A percentile compares a stretch with the other conserved stretches of the same genome.
These are phyloP conservation scores for Diaporthe citri DNA, from an alignment of 2,329 filamentous ascomycete species.

Conservation along the genomic window DNA sequence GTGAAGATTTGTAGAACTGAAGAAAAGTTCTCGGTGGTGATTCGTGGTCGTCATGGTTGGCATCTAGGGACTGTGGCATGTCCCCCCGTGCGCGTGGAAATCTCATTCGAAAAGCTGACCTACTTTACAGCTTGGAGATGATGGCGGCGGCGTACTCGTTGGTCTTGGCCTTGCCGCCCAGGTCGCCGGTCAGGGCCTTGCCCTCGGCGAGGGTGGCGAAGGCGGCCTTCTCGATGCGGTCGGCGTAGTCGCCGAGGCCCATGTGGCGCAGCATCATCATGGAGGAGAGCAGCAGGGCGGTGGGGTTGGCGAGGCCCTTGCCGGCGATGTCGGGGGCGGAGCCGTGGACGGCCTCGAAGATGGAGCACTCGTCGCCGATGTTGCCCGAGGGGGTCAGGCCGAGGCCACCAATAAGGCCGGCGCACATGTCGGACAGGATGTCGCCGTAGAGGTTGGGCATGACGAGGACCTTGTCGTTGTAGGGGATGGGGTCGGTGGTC, in stretches of 20 bases:
- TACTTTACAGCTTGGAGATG: conserved; percentile 77
- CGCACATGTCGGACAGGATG: conserved; percentile 99
- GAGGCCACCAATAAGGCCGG: conserved; percentile 96
- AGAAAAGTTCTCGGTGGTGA: not conserved
- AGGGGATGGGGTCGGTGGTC: conserved; percentile 93
- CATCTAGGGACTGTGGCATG: not conserved
- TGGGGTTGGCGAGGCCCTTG: conserved; percentile 96
- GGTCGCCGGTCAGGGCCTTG: conserved; percentile 94
- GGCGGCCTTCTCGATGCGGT: conserved; percentile 92
- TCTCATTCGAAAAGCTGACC: too few species aligned
- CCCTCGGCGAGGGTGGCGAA: conserved; percentile 96
- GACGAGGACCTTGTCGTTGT: conserved; percentile 99
- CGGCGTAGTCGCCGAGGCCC: conserved; percentile 86
- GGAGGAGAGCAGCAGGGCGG: conserved; percentile 91
- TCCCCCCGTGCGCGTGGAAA: not conserved
- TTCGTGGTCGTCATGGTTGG: conserved; percentile 6
- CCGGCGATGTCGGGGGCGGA: conserved; percentile 97
- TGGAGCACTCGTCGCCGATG: conserved; percentile 99
- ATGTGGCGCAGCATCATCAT: conserved; percentile 99
- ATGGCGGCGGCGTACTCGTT: conserved; percentile 94
- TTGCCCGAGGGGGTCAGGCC: conserved; percentile 98
- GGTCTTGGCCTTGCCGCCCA: conserved; percentile 97
- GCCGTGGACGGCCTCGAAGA: conserved; percentile 99
- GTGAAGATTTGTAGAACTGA: not conserved
- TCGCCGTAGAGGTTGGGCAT: conserved; percentile 99